A percentile compares a stretch with the other conserved stretches of the same genome.
Conservation (phyloP, 2,329 filamentous ascomycete species). For the Metarhizium brunneum region DNA sequence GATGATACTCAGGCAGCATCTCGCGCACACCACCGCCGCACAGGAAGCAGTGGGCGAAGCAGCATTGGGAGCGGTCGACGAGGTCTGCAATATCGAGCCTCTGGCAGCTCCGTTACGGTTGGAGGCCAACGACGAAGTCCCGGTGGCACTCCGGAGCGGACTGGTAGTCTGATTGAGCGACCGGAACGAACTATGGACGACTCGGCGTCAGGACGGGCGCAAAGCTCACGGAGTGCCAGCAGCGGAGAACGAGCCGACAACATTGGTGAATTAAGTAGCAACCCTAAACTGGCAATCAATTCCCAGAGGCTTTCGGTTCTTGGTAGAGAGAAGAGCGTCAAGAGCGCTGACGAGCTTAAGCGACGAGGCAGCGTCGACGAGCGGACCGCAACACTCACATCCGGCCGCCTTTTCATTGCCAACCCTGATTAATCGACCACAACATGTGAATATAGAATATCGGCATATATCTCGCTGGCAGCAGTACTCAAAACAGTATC, state of each 20-base stretch:
- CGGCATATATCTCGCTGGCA: neutral
- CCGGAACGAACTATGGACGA: constrained; percentile 27
- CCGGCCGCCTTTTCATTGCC: constrained; percentile 70
- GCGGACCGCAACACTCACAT: constrained; percentile 64
- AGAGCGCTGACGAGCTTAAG: constrained; percentile 61
- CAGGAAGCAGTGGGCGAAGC: constrained; percentile 67
- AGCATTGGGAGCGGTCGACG: constrained; percentile 49
- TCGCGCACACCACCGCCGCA: constrained; percentile 56
- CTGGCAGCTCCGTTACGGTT: constrained; percentile 33
- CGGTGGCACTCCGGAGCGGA: constrained; percentile 45
- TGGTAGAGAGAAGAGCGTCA: constrained; percentile 56
- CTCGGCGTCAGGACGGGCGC: constrained; percentile 36
- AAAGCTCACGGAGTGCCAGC: constrained; percentile 45
- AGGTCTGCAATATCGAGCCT: constrained; percentile 39
- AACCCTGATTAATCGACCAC: constrained; percentile 56
- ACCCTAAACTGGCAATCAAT: constrained; percentile 46
- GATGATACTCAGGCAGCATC: constrained; percentile 45
- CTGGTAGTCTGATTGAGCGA: constrained; percentile 40
- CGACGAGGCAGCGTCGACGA: constrained; percentile 79
- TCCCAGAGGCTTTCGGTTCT: constrained; percentile 48
- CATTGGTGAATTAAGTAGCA: constrained; percentile 42
- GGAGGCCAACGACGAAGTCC: constrained; percentile 36
- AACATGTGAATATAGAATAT: neutral
- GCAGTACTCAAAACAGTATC: neutral
- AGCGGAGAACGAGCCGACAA: constrained; percentile 53